Evolutionary conservation across 208 protist genomes (phyloP).

Genomic region (Acanthamoeba triangularis): DNA sequence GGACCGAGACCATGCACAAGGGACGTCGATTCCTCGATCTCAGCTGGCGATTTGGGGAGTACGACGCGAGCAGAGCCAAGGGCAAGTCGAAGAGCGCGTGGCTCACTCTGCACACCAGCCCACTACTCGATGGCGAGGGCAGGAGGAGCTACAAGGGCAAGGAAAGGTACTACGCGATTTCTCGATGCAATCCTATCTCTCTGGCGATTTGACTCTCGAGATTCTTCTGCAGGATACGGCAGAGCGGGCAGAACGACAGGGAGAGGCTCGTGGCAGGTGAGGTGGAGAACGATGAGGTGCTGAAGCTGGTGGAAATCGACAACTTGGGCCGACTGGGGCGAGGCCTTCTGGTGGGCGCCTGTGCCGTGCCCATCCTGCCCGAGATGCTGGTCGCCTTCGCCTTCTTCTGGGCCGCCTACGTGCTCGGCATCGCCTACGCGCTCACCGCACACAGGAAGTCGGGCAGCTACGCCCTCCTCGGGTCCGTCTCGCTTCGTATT

Average conservation of each 20-base stretch:
- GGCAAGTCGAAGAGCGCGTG: not conserved
- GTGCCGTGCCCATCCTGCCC: not conserved
- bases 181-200: no score
- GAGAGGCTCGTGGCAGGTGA: not conserved
- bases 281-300: conserved; percentile 2
- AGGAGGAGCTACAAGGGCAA: not conserved
- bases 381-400: conserved; percentile 11
- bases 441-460: not conserved
- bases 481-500: no score
- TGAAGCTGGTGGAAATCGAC: not conserved
- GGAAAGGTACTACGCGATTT: not conserved
- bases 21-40: not conserved
- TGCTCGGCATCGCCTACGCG: not conserved
- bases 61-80: not conserved
- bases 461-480: not conserved
- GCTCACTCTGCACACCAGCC: not conserved
- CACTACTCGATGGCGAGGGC: not conserved
- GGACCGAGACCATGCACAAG: not conserved
- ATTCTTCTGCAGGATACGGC: not conserved
- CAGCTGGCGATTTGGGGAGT: not conserved
- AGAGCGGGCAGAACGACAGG: not conserved
- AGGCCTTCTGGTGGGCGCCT: not conserved
- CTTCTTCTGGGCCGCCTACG: conserved; percentile 12
- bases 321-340: not conserved
- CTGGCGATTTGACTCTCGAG: not conserved